phyloP scores from a whole-genome alignment of 2,329 filamentous ascomycete genomes.

The Myriosclerotinia curreyana region DNA sequence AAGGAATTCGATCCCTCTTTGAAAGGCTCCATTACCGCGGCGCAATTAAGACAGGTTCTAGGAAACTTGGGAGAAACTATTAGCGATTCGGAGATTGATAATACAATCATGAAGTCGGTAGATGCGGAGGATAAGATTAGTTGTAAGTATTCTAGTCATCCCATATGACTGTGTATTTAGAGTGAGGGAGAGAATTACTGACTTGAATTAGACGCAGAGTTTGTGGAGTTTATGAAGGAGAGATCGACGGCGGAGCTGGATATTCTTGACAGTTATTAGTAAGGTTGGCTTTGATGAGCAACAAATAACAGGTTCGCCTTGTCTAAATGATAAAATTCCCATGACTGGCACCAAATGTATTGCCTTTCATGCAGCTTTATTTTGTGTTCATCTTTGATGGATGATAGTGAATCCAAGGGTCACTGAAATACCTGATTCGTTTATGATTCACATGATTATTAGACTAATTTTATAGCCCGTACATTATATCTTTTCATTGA shows the following conservation, averaged over 20 bases:
- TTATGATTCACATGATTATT: background rate
- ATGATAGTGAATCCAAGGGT: background rate
- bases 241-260: conserved; percentile 24
- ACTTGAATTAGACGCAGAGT: conserved; percentile 38
- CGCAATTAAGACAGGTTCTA: conserved; percentile 41
- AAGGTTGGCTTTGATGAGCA: background rate
- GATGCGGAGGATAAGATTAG: conserved; percentile 41
- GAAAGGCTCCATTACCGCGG: conserved; percentile 39
- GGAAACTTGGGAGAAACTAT: conserved; percentile 39
- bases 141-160: conserved; percentile 36
- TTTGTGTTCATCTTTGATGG: background rate
- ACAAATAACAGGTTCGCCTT: too few species aligned
- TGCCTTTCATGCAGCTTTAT: background rate
- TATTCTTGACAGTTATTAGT: conserved; percentile 26
- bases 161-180: background rate
- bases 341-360: background rate
- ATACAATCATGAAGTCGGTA: conserved; percentile 39
- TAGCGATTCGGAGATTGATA: conserved; percentile 40
- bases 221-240: conserved; percentile 41
- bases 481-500: background rate
- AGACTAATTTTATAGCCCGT: background rate
- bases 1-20: conserved; percentile 40
- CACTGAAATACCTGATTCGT: background rate
- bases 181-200: background rate
- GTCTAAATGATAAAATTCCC: background rate